Evolutionary conservation across 352 stramenopile species (phyloP), one percentile per base, ranked within the genome.

Genomic region (Pythium guiyangense): DNA sequence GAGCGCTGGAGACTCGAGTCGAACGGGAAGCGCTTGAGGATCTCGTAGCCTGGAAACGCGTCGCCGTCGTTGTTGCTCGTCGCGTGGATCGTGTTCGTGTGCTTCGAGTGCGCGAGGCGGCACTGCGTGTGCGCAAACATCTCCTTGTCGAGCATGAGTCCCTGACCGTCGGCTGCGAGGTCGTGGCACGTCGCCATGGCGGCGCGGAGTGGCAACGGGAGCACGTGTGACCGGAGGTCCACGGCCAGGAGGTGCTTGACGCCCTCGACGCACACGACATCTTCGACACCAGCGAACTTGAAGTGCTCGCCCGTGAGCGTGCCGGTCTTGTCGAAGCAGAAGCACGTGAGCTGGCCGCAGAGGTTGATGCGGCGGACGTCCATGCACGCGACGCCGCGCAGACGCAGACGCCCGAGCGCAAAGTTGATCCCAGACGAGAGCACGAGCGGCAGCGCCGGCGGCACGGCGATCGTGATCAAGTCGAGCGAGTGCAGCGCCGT

Each of bases 321-420:
- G 5, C 82, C 82, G 10, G 82, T 92, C 69, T 92, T 92, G 67
- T 92, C 82, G 29, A 92, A 92, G 63, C 79, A 90, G 40, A 90
- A 90, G 45, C 71, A 86, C 44, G 88, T 64, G 8, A 92, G 60
- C 46, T 92, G 79, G 2, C 81, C 81, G 4, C 72, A 71, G 26
- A 86, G 62, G 57, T 88, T 90, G 60, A 92, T 73, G 5, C 79
- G 74, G 46, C 84, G 65, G 9, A 78, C 60, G 58, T 91, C 71
- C 31, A 90, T 80, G 55, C 80, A 90, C 48, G 75, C 79, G 29
- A 90, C 69, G 29, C 69, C 72, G 12, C 60, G 55, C 4, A 46
- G 0, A 35, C 71, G 57, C 6, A 90, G 69, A 1, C 78, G 71
- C 15, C 60, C 70, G 26, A 85, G 63, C 2, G 79, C 69, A 47